phyloP scores from a whole-genome alignment of 1,139 yeast genomes.

The Zygosaccharomyces pseudobailii region DNA sequence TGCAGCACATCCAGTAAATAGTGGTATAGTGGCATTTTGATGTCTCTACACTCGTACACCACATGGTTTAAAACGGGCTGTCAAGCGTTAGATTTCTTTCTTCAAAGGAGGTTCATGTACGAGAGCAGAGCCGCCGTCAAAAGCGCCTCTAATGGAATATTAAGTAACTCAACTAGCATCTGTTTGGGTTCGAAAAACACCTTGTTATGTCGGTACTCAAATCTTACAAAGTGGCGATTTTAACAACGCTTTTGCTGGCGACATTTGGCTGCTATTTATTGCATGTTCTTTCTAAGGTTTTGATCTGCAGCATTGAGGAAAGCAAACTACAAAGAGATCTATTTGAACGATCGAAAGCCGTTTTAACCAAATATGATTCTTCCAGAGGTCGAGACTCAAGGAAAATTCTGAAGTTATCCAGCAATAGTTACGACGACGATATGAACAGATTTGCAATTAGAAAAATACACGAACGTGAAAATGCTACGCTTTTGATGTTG shows the following conservation, averaged over 20 bases:
- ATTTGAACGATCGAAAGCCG: constrained; percentile 11
- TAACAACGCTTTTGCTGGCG: constrained; percentile 2
- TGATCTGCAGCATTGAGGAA: constrained; percentile 2
- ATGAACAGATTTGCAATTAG: constrained; percentile 40
- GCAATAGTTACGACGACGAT: constrained; percentile 43
- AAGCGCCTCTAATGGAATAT: neutral
- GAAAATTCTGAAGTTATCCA: constrained; percentile 38
- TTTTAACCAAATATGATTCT: constrained; percentile 12
- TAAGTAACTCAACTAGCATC: neutral
- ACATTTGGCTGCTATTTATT: constrained; percentile 1
- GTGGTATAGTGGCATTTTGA: neutral
- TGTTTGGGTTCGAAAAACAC: neutral
- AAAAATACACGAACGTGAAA: constrained; percentile 36
- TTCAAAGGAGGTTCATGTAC: neutral
- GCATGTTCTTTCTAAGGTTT: constrained; percentile 4
- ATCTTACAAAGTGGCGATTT: neutral
- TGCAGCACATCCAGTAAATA: too few species aligned
- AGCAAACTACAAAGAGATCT: constrained; percentile 6
- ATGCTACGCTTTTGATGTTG: constrained; percentile 65
- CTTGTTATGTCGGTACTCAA: neutral
- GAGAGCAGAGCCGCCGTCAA: constrained; percentile 2
- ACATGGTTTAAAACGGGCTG: neutral
- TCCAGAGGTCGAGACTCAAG: constrained; percentile 10
- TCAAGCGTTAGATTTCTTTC: neutral
- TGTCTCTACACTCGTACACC: neutral